Evolutionary conservation across 1,284 basidiomycete genomes (phyloP).

Genomic region (Austroboletus olivaceoglutinosus): DNA sequence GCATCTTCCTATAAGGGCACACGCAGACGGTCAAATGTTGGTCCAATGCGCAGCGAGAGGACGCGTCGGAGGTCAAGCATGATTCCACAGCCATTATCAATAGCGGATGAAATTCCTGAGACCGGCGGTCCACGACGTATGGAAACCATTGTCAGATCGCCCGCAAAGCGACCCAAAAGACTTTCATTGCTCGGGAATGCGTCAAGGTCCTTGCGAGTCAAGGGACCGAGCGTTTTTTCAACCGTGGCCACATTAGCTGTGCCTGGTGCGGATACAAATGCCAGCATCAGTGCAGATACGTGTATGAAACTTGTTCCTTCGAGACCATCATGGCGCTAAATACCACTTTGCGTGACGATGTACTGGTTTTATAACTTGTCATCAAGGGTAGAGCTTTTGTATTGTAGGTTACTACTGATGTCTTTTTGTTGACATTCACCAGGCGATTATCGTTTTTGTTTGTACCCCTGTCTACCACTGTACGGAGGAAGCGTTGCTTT

Average conservation of each 20-base stretch:
- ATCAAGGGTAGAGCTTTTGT: constrained; percentile 14
- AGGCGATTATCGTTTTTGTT: constrained; percentile 18
- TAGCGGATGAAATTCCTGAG: constrained; percentile 27
- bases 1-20: constrained; percentile 35
- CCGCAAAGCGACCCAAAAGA: constrained; percentile 62
- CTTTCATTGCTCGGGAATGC: constrained; percentile 49
- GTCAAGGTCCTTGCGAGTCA: constrained; percentile 30
- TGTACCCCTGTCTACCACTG: constrained; percentile 8
- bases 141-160: constrained; percentile 48
- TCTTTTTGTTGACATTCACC: constrained; percentile 10
- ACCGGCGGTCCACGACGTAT: constrained; percentile 41
- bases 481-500: constrained; percentile 9
- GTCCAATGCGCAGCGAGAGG: constrained; percentile 68
- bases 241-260: constrained; percentile 15
- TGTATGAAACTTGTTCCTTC: constrained; percentile 19
- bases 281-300: constrained; percentile 26
- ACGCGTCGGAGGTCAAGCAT: constrained; percentile 69
- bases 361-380: constrained; percentile 6
- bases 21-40: constrained; percentile 70
- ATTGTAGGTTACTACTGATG: constrained; percentile 17
- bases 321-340: constrained; percentile 32
- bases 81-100: constrained; percentile 62
- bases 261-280: constrained; percentile 28
- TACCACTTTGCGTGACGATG: neutral
- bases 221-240: constrained; percentile 21